Evolutionary conservation across 495 filamentous ascomycete species (phyloP), one percentile per base, ranked within the genome.

Genomic region (Penicillium herquei): DNA sequence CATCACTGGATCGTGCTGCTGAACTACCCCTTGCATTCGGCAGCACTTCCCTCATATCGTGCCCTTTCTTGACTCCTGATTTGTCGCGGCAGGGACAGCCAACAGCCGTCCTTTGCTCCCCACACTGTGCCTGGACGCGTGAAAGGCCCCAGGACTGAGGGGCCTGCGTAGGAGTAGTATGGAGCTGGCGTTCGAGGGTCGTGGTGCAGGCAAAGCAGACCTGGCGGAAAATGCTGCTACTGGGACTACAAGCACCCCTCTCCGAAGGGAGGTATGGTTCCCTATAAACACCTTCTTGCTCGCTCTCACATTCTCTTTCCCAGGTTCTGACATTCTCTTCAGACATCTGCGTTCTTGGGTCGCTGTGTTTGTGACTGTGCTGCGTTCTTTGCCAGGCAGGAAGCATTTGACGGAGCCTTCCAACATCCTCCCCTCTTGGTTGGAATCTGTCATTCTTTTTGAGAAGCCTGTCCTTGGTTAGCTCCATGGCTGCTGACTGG

Each of bases 231-330:
- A 76, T 75, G 73, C 61, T 63, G 59, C 66, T 67, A 70, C 67
- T 67, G 56, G 63, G 69, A 58, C 62, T 62, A 64, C 66, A 61
- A 35, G 21, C 35, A 61, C 64, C 65, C 70, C 61, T 68, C 65
- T 54, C 59, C 57, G 59, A 69, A 62, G 62, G 67, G 66, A 74
- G 65, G 55, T 70, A 69, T 64, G 70, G 62, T 69, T 68, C 62
- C 69, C 68, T 78, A 80, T 80, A 78, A 78, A 78, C 75, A 76
- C 64, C 70, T 73, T 75, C 69, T 55, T 66, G 63, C 63, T 72
- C 74, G 75, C 76, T 78, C 69, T 66, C 71, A 79, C 81, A 83
- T 83, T 83, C 80, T 80, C 78, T 81, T 78, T 72, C 68, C 56
- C 71, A 79, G 76, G 76, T 68, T 72, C 69, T 73, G 68, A 75